Evolutionary conservation across 164 flowering plant genomes (phyloP), one percentile per base, ranked within the genome.

Genomic region (Tinospora cordifolia): DNA sequence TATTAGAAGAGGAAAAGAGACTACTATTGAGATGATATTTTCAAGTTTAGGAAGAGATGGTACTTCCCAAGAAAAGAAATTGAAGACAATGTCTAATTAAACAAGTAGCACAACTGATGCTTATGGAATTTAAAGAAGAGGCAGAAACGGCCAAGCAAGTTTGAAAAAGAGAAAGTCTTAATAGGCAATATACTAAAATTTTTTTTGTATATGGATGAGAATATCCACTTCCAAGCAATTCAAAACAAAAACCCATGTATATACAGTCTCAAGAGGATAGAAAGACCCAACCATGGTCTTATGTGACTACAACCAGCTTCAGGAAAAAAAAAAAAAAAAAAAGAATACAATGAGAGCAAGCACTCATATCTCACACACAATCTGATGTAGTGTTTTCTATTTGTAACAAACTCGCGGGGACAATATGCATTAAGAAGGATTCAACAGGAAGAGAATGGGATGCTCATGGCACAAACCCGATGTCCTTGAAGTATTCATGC

Each of bases 401-500:
- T 51, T 68, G 46, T 62, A 60, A 70, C 22, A 70, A 59, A 66
- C 70, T 65, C 67, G 47, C 62, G 14, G 44, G 41, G 47, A 76
- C 58, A 47, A 63, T 47, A 38, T 70, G 70, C 72, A 70, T 54
- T 38, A 64, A 62, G 66, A 30, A 14, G 46, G 65, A 63, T 27
- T 19, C 4, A 58, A 60, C 3, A 39, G 22, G 67, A n/a, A 8
- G 66, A 21, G 47, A 17, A 65, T 59, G 26, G 14, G 75, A 64
- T 74, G 69, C 6, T 88, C 82, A 88, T 46, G 91, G 90, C 12
- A 84, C 90, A 49, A 46, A 67, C 36, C 17, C 62, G 39, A 87
- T 69, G 72, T 91, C 97, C 85, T 87, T 90, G 85, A 93, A 93
- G 87, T 91, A 93, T 47, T 87, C 96, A 64, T 93, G 98, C 84